A percentile compares a stretch with the other conserved stretches of the same genome.
These are phyloP conservation scores for Colletotrichum sp. DNA, from an alignment of 2,329 filamentous ascomycete genomes.

Conservation along the genomic window DNA sequence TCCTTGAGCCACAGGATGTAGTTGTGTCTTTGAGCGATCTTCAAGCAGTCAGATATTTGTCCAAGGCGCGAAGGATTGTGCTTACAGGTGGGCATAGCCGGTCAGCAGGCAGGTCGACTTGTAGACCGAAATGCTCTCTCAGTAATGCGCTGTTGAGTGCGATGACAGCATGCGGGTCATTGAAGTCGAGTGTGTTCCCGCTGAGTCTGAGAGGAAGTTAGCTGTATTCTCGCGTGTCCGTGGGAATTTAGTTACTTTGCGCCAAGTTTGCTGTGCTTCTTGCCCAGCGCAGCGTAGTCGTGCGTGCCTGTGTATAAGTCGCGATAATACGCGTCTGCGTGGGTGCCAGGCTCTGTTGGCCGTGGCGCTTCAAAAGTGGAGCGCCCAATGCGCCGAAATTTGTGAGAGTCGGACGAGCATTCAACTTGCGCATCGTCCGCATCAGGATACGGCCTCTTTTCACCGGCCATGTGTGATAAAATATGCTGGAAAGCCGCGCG, in stretches of 20 bases:
- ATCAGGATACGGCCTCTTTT: background rate
- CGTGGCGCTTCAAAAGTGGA: background rate
- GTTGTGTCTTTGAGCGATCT: conserved; percentile 75
- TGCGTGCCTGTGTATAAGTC: conserved; percentile 44
- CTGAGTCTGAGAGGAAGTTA: conserved; percentile 33
- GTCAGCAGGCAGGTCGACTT: conserved; percentile 74
- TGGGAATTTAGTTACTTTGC: conserved; percentile 34
- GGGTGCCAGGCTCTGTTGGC: background rate
- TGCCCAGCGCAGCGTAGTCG: conserved; percentile 48
- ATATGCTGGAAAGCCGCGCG: background rate
- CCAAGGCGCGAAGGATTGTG: background rate
- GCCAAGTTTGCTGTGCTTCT: conserved; percentile 45
- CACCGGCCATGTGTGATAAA: background rate
- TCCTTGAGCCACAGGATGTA: conserved; percentile 90
- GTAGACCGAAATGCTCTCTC: conserved; percentile 74
- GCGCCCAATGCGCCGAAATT: background rate
- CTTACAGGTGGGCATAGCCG: conserved; percentile 84
- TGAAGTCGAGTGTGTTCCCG: conserved; percentile 74
- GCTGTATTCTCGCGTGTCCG: no score
- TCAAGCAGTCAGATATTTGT: background rate
- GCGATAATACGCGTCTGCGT: conserved; percentile 25
- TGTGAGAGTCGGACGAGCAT: background rate
- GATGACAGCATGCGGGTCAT: conserved; percentile 76
- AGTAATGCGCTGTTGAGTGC: conserved; percentile 83
- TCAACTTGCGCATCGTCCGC: background rate